Percentiles rank a stretch among this genome's conserved stretches.
These are phyloP conservation scores for Boletus barrowsii DNA, from an alignment of 768 basidiomycete genomes.

Conservation along the genomic window DNA sequence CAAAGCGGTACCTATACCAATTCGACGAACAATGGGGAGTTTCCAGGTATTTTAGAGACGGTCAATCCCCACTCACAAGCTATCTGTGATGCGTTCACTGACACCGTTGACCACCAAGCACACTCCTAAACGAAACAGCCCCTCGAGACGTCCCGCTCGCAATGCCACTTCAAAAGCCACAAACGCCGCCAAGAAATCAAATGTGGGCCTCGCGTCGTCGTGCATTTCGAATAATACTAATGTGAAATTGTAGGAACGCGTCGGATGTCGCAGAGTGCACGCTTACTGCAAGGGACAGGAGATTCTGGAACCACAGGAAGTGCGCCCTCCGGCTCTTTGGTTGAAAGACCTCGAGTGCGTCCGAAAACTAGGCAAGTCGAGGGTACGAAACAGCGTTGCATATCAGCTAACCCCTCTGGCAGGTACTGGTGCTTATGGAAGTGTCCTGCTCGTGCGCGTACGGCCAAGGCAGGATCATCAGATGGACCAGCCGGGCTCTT, in stretches of 20 bases:
- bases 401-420: neutral
- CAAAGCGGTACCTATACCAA: slow-evolving; percentile 8
- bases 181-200: slow-evolving; percentile 5
- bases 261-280: slow-evolving; percentile 8
- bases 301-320: slow-evolving; percentile 29
- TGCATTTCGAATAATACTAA: neutral
- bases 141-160: slow-evolving; percentile 15
- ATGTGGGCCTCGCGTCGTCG: neutral
- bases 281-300: slow-evolving; percentile 9
- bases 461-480: slow-evolving; percentile 30
- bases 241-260: slow-evolving; percentile 15
- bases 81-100: slow-evolving; percentile 15
- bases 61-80: neutral
- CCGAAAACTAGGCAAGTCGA: slow-evolving; percentile 36
- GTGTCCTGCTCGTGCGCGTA: slow-evolving; percentile 41
- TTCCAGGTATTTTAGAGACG: neutral
- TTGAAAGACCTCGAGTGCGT: slow-evolving; percentile 43
- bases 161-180: slow-evolving; percentile 6
- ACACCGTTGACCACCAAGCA: slow-evolving; percentile 9
- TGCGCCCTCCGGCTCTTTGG: slow-evolving; percentile 36
- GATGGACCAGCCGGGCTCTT: slow-evolving; percentile 33
- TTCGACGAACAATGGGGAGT: slow-evolving; percentile 22
- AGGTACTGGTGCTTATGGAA: slow-evolving; percentile 43
- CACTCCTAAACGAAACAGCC: neutral
- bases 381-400: neutral